Percentiles rank a stretch among this genome's conserved stretches.
phyloP scores from a whole-genome alignment of 148 eudicot genomes.

The Vaccinium darrowii region DNA sequence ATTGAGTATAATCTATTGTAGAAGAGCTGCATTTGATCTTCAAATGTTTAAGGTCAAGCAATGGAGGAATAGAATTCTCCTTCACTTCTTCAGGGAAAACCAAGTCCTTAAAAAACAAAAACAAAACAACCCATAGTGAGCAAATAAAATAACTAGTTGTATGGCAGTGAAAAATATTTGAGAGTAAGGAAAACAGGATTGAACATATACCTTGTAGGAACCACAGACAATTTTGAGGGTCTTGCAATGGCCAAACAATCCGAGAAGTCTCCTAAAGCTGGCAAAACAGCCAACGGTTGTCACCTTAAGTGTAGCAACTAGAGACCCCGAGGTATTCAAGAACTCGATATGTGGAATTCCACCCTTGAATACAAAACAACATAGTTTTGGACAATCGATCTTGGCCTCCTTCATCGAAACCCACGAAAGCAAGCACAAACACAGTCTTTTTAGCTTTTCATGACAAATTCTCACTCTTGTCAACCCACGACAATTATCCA shows the following conservation, averaged over 20 bases:
- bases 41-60: conserved; percentile 1
- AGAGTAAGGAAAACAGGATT: neutral
- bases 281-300: neutral
- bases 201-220: neutral
- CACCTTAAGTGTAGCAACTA: neutral
- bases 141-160: neutral
- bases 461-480: neutral
- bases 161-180: neutral
- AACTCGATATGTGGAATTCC: neutral
- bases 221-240: neutral
- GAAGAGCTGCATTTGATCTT: neutral
- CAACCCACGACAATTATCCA: neutral
- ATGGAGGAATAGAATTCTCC: neutral
- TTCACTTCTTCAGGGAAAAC: neutral
- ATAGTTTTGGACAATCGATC: neutral
- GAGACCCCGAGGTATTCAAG: neutral
- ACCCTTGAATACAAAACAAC: neutral
- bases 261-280: neutral
- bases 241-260: neutral
- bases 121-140: neutral
- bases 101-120: neutral
- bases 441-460: neutral
- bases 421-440: neutral
- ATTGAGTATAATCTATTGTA: neutral
- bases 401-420: neutral